phyloP scores from a whole-genome alignment of 2,329 filamentous ascomycete species.

The Alternaria ethzedia region DNA sequence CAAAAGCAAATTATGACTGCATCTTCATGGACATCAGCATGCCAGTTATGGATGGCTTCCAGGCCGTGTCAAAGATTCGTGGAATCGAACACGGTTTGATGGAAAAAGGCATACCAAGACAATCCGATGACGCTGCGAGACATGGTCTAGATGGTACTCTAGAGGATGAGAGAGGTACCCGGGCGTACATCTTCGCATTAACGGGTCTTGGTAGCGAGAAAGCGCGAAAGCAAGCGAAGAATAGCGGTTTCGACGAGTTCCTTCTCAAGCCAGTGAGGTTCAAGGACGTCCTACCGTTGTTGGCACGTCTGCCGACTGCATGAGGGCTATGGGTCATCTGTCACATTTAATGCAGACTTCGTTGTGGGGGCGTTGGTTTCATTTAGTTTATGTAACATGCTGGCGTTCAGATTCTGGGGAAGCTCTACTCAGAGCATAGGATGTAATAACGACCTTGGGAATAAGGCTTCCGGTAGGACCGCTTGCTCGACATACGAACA shows the following conservation, averaged over 20 bases:
- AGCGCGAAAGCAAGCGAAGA: constrained; percentile 20
- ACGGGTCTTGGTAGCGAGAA: constrained; percentile 31
- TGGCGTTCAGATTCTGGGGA: background rate
- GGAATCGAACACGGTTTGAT: constrained; percentile 20
- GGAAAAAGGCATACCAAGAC: background rate
- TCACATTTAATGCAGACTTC: background rate
- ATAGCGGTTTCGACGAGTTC: constrained; percentile 28
- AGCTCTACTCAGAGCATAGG: background rate
- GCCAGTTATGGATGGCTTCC: constrained; percentile 42
- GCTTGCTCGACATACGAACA: background rate
- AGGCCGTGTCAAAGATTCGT: constrained; percentile 32
- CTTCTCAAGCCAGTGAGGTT: constrained; percentile 33
- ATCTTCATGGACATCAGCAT: constrained; percentile 44
- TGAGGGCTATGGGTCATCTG: background rate
- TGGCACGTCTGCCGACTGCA: background rate
- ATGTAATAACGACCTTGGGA: background rate
- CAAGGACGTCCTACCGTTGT: constrained; percentile 18
- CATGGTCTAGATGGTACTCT: background rate
- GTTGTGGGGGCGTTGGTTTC: background rate
- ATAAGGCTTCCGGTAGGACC: background rate
- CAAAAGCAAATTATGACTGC: constrained; percentile 18
- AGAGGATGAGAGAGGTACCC: background rate
- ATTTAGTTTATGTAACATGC: background rate
- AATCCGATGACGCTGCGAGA: background rate
- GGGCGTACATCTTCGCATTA: constrained; percentile 21